Percentiles rank a stretch among this genome's conserved stretches.
Conservation (phyloP, 495 filamentous ascomycete species). For the Aspergillus diversus region DNA sequence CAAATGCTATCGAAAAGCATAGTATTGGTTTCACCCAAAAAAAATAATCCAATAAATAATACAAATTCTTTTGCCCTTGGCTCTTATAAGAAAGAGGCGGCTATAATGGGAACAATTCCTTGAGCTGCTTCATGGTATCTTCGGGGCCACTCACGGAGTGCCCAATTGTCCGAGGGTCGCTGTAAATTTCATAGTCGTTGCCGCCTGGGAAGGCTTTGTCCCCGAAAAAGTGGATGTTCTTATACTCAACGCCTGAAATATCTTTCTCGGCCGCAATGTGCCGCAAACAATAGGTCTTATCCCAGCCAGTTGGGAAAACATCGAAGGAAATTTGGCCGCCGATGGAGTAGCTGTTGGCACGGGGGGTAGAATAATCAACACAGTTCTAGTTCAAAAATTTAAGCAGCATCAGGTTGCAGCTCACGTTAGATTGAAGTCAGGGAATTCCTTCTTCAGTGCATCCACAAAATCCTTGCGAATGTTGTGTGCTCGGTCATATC, state of each 20-base stretch:
- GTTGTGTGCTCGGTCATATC: conserved; percentile 74
- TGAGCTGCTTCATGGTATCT: conserved; percentile 77
- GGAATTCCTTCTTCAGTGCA: conserved; percentile 77
- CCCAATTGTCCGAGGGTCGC: conserved; percentile 77
- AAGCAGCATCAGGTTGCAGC: conserved; percentile 31
- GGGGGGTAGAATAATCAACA: neutral
- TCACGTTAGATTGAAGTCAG: conserved; percentile 81
- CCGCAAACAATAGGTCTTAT: conserved; percentile 95
- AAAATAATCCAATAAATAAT: no score
- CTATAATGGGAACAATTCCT: conserved; percentile 75
- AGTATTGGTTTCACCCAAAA: no score
- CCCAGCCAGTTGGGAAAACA: conserved; percentile 95
- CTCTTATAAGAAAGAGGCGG: neutral
- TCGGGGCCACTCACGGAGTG: conserved; percentile 80
- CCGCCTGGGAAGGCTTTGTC: conserved; percentile 90
- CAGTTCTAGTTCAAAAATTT: neutral
- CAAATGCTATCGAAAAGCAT: no score
- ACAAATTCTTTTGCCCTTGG: no score
- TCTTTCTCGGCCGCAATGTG: conserved; percentile 84
- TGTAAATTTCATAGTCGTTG: conserved; percentile 94
- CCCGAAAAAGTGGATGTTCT: conserved; percentile 95
- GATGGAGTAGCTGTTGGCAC: conserved; percentile 74
- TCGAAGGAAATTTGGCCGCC: conserved; percentile 98
- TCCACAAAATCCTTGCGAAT: conserved; percentile 73
- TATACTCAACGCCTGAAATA: conserved; percentile 74